These are phyloP conservation scores for Cyphellophora europaea DNA, from an alignment of 2,329 filamentous ascomycete species.

Conservation along the genomic window DNA sequence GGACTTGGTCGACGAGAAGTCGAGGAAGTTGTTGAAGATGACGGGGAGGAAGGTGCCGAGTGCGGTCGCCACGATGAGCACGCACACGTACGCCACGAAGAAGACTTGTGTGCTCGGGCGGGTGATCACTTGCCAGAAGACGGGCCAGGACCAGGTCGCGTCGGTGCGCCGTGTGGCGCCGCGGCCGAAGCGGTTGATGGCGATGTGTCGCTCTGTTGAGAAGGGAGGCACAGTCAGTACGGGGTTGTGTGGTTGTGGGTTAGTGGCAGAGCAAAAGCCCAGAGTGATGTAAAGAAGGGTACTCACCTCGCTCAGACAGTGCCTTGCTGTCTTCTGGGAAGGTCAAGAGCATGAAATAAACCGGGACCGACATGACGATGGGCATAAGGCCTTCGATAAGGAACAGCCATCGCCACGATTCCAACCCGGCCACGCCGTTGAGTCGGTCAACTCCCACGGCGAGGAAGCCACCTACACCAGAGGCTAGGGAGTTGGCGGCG, in stretches of 20 bases:
- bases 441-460: constrained; percentile 20
- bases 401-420: constrained; percentile 17
- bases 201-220: constrained; percentile 15
- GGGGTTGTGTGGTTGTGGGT: neutral
- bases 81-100: constrained; percentile 16
- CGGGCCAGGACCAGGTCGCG: constrained; percentile 14
- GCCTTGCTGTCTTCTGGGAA: constrained; percentile 16
- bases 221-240: neutral
- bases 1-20: constrained; percentile 13
- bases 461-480: constrained; percentile 16
- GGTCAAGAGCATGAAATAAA: constrained; percentile 17
- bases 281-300: neutral
- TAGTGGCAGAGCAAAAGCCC: too few relatives aligned
- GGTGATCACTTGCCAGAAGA: constrained; percentile 15
- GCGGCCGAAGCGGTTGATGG: constrained; percentile 17
- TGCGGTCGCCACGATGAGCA: constrained; percentile 16
- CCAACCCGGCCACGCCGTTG: constrained; percentile 8
- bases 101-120: constrained; percentile 18
- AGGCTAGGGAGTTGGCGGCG: constrained; percentile 16
- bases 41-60: constrained; percentile 18
- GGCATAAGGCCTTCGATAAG: constrained; percentile 16
- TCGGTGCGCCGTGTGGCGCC: constrained; percentile 15
- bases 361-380: constrained; percentile 12
- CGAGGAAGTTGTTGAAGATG: constrained; percentile 16
- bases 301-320: constrained; percentile 13